Conservation (phyloP, 345 rosid genomes). For the Populus alba region DNA sequence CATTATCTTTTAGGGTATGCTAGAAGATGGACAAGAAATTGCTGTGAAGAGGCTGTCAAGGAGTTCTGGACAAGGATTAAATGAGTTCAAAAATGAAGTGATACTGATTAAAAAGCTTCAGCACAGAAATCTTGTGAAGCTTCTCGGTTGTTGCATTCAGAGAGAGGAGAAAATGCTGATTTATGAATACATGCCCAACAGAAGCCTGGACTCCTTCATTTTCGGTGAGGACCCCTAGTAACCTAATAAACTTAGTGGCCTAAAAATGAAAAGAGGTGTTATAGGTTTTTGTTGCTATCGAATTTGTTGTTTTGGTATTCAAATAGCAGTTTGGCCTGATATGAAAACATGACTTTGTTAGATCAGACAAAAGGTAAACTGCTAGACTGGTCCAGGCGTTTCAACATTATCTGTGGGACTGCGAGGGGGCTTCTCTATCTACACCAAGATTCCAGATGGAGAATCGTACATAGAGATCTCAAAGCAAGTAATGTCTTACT, state of each 20-base stretch:
- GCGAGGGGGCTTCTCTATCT: neutral
- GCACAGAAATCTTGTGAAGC: constrained; percentile 6
- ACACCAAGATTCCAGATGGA: constrained; percentile 4
- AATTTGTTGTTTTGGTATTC: neutral
- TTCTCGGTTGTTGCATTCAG: constrained; percentile 31
- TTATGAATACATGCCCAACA: too few species aligned
- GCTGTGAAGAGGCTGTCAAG: constrained; percentile 19
- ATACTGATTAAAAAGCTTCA: constrained; percentile 2
- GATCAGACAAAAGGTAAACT: constrained; percentile 2
- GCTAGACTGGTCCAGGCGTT: constrained; percentile 11
- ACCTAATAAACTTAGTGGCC: neutral
- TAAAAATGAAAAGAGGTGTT: neutral
- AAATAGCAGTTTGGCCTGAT: neutral
- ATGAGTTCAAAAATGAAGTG: constrained; percentile 7
- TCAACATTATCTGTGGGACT: constrained; percentile 1
- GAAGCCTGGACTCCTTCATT: constrained; percentile 8
- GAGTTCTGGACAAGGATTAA: constrained; percentile 13
- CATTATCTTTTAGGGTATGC: neutral
- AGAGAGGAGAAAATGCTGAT: constrained; percentile 30
- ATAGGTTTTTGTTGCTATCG: neutral
- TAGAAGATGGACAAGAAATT: constrained; percentile 6
- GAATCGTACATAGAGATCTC: constrained; percentile 17
- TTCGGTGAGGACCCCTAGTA: constrained; percentile 7
- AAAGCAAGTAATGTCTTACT: constrained; percentile 16
- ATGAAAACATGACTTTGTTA: neutral